Conservation (phyloP, 2,329 filamentous ascomycete species). For the Penicillium oxalicum region DNA sequence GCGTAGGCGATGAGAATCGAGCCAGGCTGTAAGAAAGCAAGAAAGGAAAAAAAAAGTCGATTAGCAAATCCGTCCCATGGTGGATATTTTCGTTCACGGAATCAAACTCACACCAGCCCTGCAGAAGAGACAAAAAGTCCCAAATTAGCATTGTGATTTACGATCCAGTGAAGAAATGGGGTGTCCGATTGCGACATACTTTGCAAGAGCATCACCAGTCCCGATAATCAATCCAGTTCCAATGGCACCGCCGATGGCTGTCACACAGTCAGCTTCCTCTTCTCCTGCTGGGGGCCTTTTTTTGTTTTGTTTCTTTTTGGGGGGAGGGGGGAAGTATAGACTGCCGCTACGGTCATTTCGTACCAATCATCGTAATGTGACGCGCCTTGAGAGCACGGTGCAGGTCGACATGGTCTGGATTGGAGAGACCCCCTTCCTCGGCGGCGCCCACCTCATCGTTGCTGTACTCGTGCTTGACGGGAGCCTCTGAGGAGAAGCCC, state of each 20-base stretch:
- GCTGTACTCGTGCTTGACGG: conserved; percentile 16
- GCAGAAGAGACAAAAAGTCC: neutral
- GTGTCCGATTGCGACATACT: conserved; percentile 18
- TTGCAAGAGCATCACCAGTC: conserved; percentile 35
- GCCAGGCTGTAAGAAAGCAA: conserved; percentile 27
- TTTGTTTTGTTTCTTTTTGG: too few relatives aligned
- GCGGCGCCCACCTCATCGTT: conserved; percentile 11
- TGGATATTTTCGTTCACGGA: too few relatives aligned
- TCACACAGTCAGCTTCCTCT: conserved; percentile 6
- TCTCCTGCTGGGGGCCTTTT: too few relatives aligned
- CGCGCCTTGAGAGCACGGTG: conserved; percentile 39
- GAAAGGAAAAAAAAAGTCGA: neutral
- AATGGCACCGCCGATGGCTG: conserved; percentile 40
- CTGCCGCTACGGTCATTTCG: neutral
- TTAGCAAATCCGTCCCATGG: too few relatives aligned
- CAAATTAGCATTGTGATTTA: neutral
- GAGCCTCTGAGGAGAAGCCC: conserved; percentile 15
- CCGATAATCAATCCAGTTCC: conserved; percentile 40
- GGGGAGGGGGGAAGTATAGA: too few relatives aligned
- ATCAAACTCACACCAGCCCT: conserved; percentile 34
- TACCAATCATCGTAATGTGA: conserved; percentile 41
- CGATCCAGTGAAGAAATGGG: neutral
- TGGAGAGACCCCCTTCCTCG: conserved; percentile 22
- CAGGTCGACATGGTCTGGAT: conserved; percentile 29
- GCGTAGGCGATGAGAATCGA: conserved; percentile 42